Base-by-base conservation (phyloP, 2,329 filamentous ascomycete genomes). In the Stenocarpella maydis region DNA sequence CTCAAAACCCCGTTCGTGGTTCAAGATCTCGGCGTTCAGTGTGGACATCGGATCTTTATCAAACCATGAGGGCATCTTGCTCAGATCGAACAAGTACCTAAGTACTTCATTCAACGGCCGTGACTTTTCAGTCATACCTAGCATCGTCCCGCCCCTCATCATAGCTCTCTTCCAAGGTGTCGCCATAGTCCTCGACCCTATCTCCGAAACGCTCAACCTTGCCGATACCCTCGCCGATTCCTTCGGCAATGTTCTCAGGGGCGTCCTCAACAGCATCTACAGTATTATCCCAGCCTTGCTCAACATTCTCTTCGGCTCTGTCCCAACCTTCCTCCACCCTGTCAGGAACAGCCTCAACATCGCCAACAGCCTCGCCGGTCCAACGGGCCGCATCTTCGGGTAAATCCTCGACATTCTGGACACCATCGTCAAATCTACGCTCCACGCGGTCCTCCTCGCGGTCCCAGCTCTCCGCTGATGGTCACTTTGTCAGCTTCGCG, bases 251-350 rank as follows among this genome's bases (percentile, higher is more conserved):
- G 34, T 70, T 54, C 65, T 70, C 69, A 3, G 69, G 69, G 17
- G 65, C 69, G 6, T 68, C 15, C 58, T 70, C 69, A 10, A 68
- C 69, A 4, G 65, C 65, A 3, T 70, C 65, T 2, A 68, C 69
- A 2, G 68, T 67, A 9, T 69, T 31, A 17, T 69, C 64, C 68
- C 68, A 69, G 74, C 58, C 75, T 31, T 52, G 31, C 55, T 60
- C 55, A 4, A 60, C 26, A 19, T 68, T 37, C 21, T 68, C 47
- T 17, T 67, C 68, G 9, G 63, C 68, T 19, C 66, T 34, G 47
- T 69, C 64, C 68, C 68, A 69, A 5, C 28, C 43, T 17, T 58
- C 53, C 19, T 61, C 55, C 1, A 61, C 55, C 41, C 55, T 61
- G 21, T 69, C 69, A 12, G 69, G 69, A 4, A 70, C 50, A 2